Evolutionary conservation across 2,329 filamentous ascomycete species (phyloP).

Genomic region (Pseudogymnoascus sp.): DNA sequence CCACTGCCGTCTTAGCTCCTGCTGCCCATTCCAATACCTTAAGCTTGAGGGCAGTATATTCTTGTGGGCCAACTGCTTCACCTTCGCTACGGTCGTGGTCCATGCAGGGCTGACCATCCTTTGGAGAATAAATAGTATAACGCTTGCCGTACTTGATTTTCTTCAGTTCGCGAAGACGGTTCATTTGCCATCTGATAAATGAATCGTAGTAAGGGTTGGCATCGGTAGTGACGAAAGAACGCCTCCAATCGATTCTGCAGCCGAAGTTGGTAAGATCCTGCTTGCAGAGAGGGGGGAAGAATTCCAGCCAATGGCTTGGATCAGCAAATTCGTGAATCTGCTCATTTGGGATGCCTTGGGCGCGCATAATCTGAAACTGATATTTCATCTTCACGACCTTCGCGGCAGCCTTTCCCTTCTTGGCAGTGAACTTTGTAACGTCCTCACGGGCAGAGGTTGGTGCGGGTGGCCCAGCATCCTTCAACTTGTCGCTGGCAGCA

Average conservation of each 20-base stretch:
- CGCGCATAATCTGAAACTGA: slow-evolving; percentile 90
- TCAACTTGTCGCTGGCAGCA: slow-evolving; percentile 42
- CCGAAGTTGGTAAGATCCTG: slow-evolving; percentile 77
- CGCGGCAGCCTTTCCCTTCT: slow-evolving; percentile 83
- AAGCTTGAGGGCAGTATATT: slow-evolving; percentile 89
- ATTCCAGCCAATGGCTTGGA: slow-evolving; percentile 82
- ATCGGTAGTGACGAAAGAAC: slow-evolving; percentile 89
- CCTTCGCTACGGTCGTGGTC: slow-evolving; percentile 78
- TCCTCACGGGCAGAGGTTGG: slow-evolving; percentile 69
- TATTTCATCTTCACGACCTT: slow-evolving; percentile 94
- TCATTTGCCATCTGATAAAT: slow-evolving; percentile 97
- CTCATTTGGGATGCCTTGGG: slow-evolving; percentile 75
- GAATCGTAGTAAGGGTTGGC: slow-evolving; percentile 95
- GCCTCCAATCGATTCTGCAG: slow-evolving; percentile 83
- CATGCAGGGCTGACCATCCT: slow-evolving; percentile 81
- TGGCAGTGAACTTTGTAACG: slow-evolving; percentile 81
- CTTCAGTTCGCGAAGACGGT: slow-evolving; percentile 74
- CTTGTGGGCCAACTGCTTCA: slow-evolving; percentile 76
- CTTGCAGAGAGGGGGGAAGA: slow-evolving; percentile 78
- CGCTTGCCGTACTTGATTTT: slow-evolving; percentile 93
- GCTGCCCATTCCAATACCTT: slow-evolving; percentile 85
- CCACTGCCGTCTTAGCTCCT: slow-evolving; percentile 61
- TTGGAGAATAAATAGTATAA: slow-evolving; percentile 89
- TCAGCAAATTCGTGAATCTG: slow-evolving; percentile 94
- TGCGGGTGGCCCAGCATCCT: slow-evolving; percentile 43